A percentile compares a stretch with the other conserved stretches of the same genome.
Evolutionary conservation across 2,329 filamentous ascomycete species (phyloP).

Genomic region (Periconia digitata): DNA sequence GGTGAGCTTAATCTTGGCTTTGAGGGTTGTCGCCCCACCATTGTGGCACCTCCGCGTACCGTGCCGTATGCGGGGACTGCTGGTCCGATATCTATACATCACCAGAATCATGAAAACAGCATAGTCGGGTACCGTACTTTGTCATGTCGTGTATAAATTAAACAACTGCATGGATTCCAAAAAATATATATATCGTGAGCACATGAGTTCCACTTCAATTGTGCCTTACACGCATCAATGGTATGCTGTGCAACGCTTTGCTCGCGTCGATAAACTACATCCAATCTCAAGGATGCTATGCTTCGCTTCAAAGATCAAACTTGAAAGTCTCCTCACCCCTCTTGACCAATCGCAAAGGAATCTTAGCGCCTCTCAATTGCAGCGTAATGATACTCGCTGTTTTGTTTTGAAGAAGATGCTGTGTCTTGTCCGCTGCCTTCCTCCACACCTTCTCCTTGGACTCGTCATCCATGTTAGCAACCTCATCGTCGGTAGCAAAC

Average conservation of each 20-base stretch:
- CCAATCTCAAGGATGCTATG: neutral
- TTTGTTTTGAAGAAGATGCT: constrained; percentile 55
- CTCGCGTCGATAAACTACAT: neutral
- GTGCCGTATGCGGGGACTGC: too few species aligned
- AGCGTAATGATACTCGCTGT: constrained; percentile 69
- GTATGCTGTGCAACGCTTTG: too few species aligned
- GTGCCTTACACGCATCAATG: too few species aligned
- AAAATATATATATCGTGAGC: too few species aligned
- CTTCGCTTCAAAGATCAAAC: constrained; percentile 20
- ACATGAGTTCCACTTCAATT: too few species aligned
- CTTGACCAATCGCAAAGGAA: constrained; percentile 69
- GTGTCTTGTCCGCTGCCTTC: constrained; percentile 60
- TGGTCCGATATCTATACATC: too few species aligned
- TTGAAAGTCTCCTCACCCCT: constrained; percentile 70
- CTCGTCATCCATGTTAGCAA: constrained; percentile 51
- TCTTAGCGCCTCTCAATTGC: constrained; percentile 62
- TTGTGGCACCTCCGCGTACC: constrained; percentile 11
- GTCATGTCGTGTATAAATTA: too few species aligned
- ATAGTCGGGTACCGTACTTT: too few species aligned
- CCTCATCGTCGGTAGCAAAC: constrained; percentile 45
- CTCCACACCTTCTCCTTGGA: constrained; percentile 60
- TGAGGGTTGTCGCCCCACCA: too few species aligned
- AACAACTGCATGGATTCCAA: too few species aligned
- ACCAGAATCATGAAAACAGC: too few species aligned
- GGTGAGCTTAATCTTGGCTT: neutral